Conservation (phyloP, 2,329 filamentous ascomycete species). For the Esteya vermicola region DNA sequence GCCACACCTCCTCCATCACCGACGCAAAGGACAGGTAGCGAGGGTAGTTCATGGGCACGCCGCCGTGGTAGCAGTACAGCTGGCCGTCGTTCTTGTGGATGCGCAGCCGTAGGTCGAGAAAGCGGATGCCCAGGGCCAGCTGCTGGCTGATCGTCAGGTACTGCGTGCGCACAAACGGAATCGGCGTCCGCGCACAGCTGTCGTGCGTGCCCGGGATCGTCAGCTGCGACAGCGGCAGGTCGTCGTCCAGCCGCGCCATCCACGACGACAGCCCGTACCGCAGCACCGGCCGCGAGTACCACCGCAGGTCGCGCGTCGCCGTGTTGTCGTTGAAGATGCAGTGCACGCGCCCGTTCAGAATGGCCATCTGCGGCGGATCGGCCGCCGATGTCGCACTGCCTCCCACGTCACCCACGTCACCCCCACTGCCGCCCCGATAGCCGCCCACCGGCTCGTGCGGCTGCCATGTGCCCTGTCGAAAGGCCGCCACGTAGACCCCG, state of each 20-base stretch:
- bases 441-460: conserved; percentile 11
- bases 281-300: conserved; percentile 20
- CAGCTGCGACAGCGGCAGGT: conserved; percentile 43
- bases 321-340: conserved; percentile 19
- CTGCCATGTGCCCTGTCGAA: conserved; percentile 10
- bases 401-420: too few species aligned
- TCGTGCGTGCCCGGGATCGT: conserved; percentile 65
- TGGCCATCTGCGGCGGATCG: conserved; percentile 14
- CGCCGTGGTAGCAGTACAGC: conserved; percentile 55
- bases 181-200: conserved; percentile 28
- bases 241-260: conserved; percentile 48
- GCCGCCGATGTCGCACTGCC: conserved; percentile 11
- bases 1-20: conserved; percentile 42
- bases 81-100: conserved; percentile 25
- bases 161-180: conserved; percentile 59
- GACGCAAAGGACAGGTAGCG: conserved; percentile 45
- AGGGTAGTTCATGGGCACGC: conserved; percentile 54
- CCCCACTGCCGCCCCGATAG: too few species aligned
- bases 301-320: conserved; percentile 17
- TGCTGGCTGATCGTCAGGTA: conserved; percentile 47
- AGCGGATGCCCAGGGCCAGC: conserved; percentile 56
- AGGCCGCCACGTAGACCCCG: conserved; percentile 12
- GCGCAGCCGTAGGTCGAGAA: conserved; percentile 46
- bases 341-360: conserved; percentile 18
- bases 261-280: conserved; percentile 32